Evolutionary conservation across 441 rosid genomes (phyloP), one percentile per base, ranked within the genome.

Genomic region (Erodium texanum): DNA sequence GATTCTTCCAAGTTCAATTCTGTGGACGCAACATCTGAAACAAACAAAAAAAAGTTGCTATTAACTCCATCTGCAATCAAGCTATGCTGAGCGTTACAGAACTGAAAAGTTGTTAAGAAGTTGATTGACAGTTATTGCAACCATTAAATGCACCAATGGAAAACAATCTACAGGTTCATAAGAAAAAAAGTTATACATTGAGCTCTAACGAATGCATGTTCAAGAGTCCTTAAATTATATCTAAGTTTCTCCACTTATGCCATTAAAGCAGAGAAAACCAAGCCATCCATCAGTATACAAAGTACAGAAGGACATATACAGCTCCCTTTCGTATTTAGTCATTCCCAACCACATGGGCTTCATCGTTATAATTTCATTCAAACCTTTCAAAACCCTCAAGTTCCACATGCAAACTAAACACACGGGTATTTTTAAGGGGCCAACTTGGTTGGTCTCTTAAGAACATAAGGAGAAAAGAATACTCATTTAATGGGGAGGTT

Each of bases 1-100:
- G 84, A 84, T 74, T 88, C 86, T 67, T 85, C 92, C 87, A 91
- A 74, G 73, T 94, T 80, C 66, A 94, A 82, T 71, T 82, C 87
- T 9, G 73, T 81, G 18, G 69, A 70, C 52, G 85, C 85, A 72
- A 87, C 84, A 67, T 94, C 99, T 94, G 90, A 29, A 77, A 73
- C 65, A 0, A 41, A 67, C 7, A 50, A 0, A 58, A 66, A 68
- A 41, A n/a, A n/a, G n/a, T n/a, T 67, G 70, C 61, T 62, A 76
- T 66, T 67, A 72, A 68, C 58, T 69, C 20, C 15, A 59, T 2
- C 14, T 11, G 9, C 58, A 64, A 12, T 69, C 62, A 24, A 69
- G 16, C 56, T 59, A 27, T 66, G 36, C 20, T 23, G 59, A 50
- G 20, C 10, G 0, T 8, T 32, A 43, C 6, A 63, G 24, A 11